Conservation (phyloP, 1,284 basidiomycete genomes). For the Cutaneotrichosporon cutaneum region DNA sequence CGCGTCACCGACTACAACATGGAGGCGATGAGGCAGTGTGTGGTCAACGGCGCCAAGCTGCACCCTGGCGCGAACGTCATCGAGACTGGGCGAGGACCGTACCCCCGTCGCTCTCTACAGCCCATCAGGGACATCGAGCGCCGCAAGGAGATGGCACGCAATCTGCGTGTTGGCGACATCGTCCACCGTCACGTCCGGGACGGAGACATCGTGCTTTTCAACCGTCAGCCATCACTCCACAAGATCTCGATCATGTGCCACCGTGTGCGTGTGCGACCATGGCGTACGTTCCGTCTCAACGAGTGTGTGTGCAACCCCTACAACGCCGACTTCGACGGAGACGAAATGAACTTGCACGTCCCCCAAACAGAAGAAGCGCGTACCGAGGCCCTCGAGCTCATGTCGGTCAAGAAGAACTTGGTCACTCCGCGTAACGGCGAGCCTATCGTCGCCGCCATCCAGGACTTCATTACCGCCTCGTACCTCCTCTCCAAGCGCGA, state of each 20-base stretch:
- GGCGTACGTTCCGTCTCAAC: constrained; percentile 96
- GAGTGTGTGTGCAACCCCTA: constrained; percentile 99
- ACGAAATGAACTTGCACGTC: constrained; percentile 99
- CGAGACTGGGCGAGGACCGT: constrained; percentile 56
- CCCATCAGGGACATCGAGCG: constrained; percentile 42
- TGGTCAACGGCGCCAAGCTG: constrained; percentile 84
- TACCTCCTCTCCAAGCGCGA: constrained; percentile 92
- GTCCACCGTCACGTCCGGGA: constrained; percentile 75
- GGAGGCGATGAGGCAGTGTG: constrained; percentile 69
- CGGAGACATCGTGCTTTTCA: constrained; percentile 97
- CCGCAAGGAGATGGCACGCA: constrained; percentile 42
- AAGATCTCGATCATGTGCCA: constrained; percentile 99
- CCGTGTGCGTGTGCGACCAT: constrained; percentile 83
- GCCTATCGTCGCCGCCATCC: constrained; percentile 97
- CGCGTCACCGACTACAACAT: constrained; percentile 93
- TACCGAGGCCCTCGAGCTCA: constrained; percentile 94
- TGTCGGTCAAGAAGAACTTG: constrained; percentile 96
- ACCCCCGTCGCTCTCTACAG: constrained; percentile 26
- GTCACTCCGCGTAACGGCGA: constrained; percentile 97
- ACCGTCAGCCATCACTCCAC: constrained; percentile 97
- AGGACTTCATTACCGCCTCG: constrained; percentile 98
- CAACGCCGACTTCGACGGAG: constrained; percentile 99
- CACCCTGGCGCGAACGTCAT: constrained; percentile 97
- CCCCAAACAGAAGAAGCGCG: constrained; percentile 98
- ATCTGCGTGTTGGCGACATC: constrained; percentile 49